These are phyloP conservation scores for Fusarium chaquense DNA, from an alignment of 2,329 filamentous ascomycete genomes.

Conservation along the genomic window DNA sequence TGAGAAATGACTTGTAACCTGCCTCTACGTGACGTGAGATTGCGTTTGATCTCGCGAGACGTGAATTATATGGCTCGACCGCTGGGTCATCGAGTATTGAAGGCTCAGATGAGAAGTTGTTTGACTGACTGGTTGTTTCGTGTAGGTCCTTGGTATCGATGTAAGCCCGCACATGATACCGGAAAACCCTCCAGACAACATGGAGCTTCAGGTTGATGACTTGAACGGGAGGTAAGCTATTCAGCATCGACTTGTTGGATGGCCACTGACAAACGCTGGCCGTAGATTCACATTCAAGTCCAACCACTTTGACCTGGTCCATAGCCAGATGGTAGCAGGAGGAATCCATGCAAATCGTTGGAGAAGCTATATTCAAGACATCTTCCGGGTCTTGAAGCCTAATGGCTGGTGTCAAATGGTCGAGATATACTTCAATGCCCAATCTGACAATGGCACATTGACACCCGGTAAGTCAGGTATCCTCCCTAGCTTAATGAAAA, in stretches of 20 bases:
- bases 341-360: constrained; percentile 81
- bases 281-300: constrained; percentile 73
- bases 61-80: neutral
- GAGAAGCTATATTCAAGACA: constrained; percentile 80
- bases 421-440: constrained; percentile 87
- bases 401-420: constrained; percentile 90
- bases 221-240: constrained; percentile 69
- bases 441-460: constrained; percentile 86
- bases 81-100: neutral
- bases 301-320: constrained; percentile 83
- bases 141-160: constrained; percentile 77
- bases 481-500: neutral
- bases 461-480: constrained; percentile 64
- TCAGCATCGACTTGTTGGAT: neutral
- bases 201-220: constrained; percentile 79
- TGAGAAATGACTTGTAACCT: neutral
- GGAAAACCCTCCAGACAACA: constrained; percentile 72
- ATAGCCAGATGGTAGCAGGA: constrained; percentile 78
- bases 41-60: neutral
- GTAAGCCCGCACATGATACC: constrained; percentile 77
- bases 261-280: constrained; percentile 8
- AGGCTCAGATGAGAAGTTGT: neutral
- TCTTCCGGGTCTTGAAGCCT: constrained; percentile 76
- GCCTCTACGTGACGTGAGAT: neutral
- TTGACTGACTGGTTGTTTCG: neutral